phyloP scores from a whole-genome alignment of 495 filamentous ascomycete genomes.

The Aspergillus homomorphus region DNA sequence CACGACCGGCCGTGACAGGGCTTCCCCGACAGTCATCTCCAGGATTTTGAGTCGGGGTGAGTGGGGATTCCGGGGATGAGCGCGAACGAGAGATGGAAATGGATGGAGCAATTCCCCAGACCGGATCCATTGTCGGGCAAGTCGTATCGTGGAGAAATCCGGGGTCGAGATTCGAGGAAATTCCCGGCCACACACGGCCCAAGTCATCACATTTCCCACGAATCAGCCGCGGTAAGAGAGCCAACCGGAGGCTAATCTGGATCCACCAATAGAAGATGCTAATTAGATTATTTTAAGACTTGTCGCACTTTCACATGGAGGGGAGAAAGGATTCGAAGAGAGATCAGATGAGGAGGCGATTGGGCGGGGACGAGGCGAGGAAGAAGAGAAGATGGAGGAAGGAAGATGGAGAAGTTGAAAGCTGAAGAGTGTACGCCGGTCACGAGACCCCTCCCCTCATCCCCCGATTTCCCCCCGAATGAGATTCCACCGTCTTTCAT shows the following conservation, averaged over 20 bases:
- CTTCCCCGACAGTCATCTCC: neutral
- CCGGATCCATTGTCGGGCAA: neutral
- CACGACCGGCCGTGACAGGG: neutral
- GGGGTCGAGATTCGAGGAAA: conserved; percentile 38
- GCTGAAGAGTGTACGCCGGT: neutral
- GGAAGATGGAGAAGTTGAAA: neutral
- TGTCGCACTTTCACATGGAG: conserved; percentile 5
- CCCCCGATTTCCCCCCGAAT: neutral
- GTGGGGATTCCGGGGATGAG: conserved; percentile 4
- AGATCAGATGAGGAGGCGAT: neutral
- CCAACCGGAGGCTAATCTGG: conserved; percentile 20
- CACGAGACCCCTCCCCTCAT: neutral
- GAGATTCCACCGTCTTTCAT: neutral
- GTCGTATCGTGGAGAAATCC: conserved; percentile 21
- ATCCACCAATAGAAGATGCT: conserved; percentile 35
- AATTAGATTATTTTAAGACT: neutral
- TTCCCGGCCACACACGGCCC: conserved; percentile 25
- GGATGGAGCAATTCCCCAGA: conserved; percentile 1
- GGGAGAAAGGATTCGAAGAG: neutral
- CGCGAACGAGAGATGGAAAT: neutral
- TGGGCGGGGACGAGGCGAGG: neutral
- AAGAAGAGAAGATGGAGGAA: neutral
- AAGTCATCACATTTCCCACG: conserved; percentile 30
- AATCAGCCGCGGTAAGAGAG: conserved; percentile 24
- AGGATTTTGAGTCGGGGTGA: conserved; percentile 4